These are phyloP conservation scores for Chaetomium globosum DNA, from an alignment of 2,329 filamentous ascomycete species.

Conservation along the genomic window DNA sequence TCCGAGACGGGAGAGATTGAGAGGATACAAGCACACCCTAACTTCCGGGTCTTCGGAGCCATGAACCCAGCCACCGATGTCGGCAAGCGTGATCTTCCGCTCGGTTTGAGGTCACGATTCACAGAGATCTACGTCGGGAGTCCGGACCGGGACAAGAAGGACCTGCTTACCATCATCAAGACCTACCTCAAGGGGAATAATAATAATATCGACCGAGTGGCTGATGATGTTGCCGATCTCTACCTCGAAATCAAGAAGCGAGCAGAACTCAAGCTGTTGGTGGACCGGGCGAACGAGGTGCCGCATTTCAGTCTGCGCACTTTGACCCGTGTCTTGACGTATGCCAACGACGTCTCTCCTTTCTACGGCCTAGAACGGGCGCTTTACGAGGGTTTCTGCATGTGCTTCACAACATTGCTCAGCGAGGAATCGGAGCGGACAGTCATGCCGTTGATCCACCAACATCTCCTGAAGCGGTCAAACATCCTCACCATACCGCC, in stretches of 20 bases:
- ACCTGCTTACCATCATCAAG: constrained; percentile 83
- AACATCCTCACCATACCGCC: constrained; percentile 78
- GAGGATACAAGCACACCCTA: constrained; percentile 81
- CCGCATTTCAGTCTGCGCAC: constrained; percentile 97
- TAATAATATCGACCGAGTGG: constrained; percentile 71
- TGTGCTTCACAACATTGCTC: constrained; percentile 94
- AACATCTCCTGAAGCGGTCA: constrained; percentile 68
- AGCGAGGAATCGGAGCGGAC: constrained; percentile 78
- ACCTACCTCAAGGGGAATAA: constrained; percentile 77
- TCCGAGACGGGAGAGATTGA: constrained; percentile 94
- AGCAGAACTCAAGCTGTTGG: constrained; percentile 78
- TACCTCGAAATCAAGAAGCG: constrained; percentile 86
- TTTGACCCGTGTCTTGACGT: constrained; percentile 84
- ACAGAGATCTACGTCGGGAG: constrained; percentile 94
- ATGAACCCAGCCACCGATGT: constrained; percentile 99
- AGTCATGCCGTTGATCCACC: constrained; percentile 76
- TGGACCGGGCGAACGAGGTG: constrained; percentile 93
- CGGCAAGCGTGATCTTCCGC: constrained; percentile 89
- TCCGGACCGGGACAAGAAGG: constrained; percentile 83
- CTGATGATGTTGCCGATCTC: constrained; percentile 78
- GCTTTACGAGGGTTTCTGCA: constrained; percentile 92
- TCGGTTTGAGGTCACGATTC: constrained; percentile 69
- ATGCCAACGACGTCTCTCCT: constrained; percentile 81
- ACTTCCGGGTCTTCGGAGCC: constrained; percentile 94
- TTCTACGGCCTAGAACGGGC: constrained; percentile 83